These are phyloP conservation scores for Peronospora farinosa DNA, from an alignment of 352 stramenopile species.

Conservation along the genomic window DNA sequence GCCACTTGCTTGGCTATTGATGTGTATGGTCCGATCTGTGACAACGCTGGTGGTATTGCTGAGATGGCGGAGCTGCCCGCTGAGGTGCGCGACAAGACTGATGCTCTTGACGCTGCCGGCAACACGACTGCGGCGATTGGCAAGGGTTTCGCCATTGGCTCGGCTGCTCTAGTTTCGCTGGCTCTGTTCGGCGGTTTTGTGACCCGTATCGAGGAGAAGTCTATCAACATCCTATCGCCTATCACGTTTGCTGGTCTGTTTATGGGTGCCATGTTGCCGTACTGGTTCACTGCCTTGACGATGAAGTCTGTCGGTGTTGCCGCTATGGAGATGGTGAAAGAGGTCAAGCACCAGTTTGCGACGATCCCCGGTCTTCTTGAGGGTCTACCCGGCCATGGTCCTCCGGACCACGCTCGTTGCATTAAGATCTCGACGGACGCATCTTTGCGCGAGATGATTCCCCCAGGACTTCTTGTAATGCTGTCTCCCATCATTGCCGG, in stretches of 20 bases:
- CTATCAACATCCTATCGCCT: constrained; percentile 96
- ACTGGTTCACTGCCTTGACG: constrained; percentile 99
- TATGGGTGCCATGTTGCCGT: constrained; percentile 99
- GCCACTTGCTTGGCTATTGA: constrained; percentile 98
- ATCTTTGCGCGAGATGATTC: constrained; percentile 98
- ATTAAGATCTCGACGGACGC: constrained; percentile 99
- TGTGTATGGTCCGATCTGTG: constrained; percentile 98
- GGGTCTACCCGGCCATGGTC: constrained; percentile 82
- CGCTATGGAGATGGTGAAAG: constrained; percentile 99
- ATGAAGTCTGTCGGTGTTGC: constrained; percentile 99
- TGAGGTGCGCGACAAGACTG: constrained; percentile 97
- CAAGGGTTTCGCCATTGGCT: constrained; percentile 99
- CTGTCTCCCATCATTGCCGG: constrained; percentile 96
- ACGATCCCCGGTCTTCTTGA: constrained; percentile 97
- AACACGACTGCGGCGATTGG: constrained; percentile 99
- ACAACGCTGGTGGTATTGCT: constrained; percentile 99
- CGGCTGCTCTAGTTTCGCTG: constrained; percentile 96
- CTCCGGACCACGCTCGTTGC: constrained; percentile 87
- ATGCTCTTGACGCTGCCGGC: constrained; percentile 97
- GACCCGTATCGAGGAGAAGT: constrained; percentile 91
- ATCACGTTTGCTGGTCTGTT: constrained; percentile 98
- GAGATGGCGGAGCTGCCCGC: constrained; percentile 97
- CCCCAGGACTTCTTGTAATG: constrained; percentile 96
- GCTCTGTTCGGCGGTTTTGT: constrained; percentile 98
- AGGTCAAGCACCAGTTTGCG: constrained; percentile 99